A percentile compares a stretch with the other conserved stretches of the same genome.
Evolutionary conservation across 2,329 filamentous ascomycete genomes (phyloP).

Genomic region (Colletotrichum eleusines): DNA sequence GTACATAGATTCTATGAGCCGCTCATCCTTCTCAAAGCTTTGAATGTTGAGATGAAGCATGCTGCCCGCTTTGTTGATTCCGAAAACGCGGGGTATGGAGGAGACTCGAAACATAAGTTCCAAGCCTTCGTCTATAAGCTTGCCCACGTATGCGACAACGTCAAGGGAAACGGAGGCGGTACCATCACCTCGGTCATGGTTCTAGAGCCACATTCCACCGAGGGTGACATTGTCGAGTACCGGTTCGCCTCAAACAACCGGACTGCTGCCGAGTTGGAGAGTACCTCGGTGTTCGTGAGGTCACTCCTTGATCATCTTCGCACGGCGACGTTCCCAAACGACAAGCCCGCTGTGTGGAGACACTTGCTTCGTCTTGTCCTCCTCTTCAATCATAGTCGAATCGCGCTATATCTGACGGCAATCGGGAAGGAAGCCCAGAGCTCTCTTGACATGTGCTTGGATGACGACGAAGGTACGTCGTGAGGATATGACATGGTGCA

Average conservation of each 20-base stretch:
- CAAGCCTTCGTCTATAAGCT: constrained; percentile 48
- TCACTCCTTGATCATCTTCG: not conserved
- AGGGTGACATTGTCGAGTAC: constrained; percentile 45
- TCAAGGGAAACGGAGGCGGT: constrained; percentile 42
- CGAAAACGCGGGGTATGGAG: not conserved
- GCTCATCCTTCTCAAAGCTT: constrained; percentile 18
- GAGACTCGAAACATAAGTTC: constrained; percentile 44
- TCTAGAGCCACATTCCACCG: constrained; percentile 41
- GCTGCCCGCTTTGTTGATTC: not conserved
- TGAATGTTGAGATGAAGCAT: constrained; percentile 18
- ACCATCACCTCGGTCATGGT: constrained; percentile 50
- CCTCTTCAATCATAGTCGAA: not conserved
- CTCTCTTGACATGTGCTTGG: not conserved
- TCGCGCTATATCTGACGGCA: not conserved
- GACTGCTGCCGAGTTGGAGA: not conserved
- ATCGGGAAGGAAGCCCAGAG: not conserved
- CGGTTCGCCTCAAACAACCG: constrained; percentile 49
- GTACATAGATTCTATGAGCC: constrained; percentile 22
- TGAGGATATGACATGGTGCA: not conserved
- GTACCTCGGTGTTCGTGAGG: not conserved
- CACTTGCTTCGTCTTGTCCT: not conserved
- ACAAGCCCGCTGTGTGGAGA: not conserved
- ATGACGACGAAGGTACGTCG: not conserved
- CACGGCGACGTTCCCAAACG: not conserved
- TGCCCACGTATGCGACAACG: constrained; percentile 48